phyloP scores from a whole-genome alignment of 441 rosid species.

The Biscutella auriculata region DNA sequence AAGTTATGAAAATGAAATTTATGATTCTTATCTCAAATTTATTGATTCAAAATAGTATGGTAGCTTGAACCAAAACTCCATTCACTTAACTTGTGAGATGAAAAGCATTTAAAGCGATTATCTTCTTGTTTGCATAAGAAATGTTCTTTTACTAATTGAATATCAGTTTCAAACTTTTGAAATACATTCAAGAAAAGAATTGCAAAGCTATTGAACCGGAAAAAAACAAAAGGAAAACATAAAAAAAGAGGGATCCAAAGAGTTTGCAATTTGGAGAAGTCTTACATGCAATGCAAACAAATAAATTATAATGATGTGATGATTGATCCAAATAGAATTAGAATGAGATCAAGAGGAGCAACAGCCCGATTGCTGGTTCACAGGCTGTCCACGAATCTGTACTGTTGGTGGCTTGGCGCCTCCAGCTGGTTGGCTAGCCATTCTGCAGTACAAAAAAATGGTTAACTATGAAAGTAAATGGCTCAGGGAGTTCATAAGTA shows the following conservation, averaged over 20 bases:
- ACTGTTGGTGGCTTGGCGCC: constrained; percentile 78
- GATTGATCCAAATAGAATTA: neutral
- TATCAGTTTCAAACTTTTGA: neutral
- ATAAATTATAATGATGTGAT: constrained; percentile 3
- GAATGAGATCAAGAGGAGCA: constrained; percentile 51
- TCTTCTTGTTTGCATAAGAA: neutral
- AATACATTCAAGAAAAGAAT: constrained; percentile 14
- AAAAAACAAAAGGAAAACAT: neutral
- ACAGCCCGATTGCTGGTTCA: constrained; percentile 81
- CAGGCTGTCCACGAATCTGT: constrained; percentile 81
- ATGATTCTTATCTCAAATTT: neutral
- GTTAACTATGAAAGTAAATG: neutral
- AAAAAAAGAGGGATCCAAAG: neutral
- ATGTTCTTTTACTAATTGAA: neutral
- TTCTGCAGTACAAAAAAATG: constrained; percentile 26
- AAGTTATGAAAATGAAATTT: neutral
- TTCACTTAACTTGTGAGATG: too few relatives aligned
- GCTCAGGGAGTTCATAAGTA: neutral
- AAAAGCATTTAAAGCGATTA: too few relatives aligned
- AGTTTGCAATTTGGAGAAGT: constrained; percentile 7
- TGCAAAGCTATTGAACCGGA: neutral
- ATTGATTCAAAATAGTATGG: too few relatives aligned
- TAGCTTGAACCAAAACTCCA: too few relatives aligned
- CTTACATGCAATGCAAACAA: constrained; percentile 20
- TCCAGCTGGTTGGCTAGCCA: constrained; percentile 89